Conservation (phyloP, 2,329 filamentous ascomycete genomes). For the Chaetothyriales sp. region DNA sequence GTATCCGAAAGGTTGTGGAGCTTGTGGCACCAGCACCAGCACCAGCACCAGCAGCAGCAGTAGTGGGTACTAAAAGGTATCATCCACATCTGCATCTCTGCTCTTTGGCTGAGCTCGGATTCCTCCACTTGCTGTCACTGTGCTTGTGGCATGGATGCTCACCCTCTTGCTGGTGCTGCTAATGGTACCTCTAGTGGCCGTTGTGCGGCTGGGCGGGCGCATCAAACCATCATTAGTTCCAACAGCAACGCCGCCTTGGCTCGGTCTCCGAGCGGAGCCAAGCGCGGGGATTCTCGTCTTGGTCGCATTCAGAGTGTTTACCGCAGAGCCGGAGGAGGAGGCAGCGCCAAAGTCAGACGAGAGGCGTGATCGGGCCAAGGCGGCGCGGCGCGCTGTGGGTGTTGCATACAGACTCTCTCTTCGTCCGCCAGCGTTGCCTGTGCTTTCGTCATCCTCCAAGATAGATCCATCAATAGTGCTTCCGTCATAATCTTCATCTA, state of each 20-base stretch:
- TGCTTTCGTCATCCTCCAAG: not conserved
- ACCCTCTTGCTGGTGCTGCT: not conserved
- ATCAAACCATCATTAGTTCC: not conserved
- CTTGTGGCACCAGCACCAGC: too few species aligned
- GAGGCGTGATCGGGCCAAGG: not conserved
- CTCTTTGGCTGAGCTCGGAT: not conserved
- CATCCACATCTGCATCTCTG: not conserved
- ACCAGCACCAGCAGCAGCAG: not conserved
- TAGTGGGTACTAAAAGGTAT: not conserved
- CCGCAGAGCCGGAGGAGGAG: not conserved
- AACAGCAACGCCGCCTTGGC: not conserved
- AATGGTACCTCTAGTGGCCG: not conserved
- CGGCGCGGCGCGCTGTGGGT: not conserved
- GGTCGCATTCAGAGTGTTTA: not conserved
- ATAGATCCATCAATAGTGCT: not conserved
- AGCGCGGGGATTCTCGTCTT: not conserved
- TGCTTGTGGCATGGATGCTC: not conserved
- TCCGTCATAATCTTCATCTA: slow-evolving; percentile 11
- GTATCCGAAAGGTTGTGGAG: not conserved
- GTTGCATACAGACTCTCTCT: not conserved
- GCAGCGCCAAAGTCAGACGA: not conserved
- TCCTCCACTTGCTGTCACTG: too few species aligned
- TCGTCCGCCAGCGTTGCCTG: not conserved
- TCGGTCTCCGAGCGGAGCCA: not conserved
- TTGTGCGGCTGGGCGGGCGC: not conserved